Percentiles rank a stretch among this genome's conserved stretches.
Conservation (phyloP, 805 yeast genomes). For the Wickerhamiella bombiphila region DNA sequence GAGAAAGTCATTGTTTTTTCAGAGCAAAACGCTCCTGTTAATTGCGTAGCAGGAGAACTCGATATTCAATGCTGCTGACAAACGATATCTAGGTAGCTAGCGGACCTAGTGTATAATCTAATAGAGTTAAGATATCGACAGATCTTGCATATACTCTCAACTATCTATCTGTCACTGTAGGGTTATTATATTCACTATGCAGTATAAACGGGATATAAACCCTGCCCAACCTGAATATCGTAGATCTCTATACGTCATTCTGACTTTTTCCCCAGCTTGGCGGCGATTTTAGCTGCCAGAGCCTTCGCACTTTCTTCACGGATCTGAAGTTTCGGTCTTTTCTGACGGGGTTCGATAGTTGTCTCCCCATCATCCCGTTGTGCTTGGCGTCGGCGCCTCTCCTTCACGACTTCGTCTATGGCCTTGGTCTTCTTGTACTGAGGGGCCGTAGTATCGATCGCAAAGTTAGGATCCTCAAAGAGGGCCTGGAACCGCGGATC, state of each 20-base stretch:
- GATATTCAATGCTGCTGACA: too few species aligned
- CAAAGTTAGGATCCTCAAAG: conserved; percentile 75
- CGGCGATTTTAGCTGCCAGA: conserved; percentile 3
- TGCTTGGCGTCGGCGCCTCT: conserved; percentile 32
- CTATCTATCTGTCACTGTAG: too few species aligned
- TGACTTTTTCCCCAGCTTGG: conserved; percentile 8
- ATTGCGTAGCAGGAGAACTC: too few species aligned
- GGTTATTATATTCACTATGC: too few species aligned
- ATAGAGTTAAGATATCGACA: too few species aligned
- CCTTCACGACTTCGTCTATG: conserved; percentile 69
- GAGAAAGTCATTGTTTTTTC: conserved; percentile 6
- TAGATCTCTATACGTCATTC: too few species aligned
- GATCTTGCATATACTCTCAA: too few species aligned
- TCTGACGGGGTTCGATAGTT: not conserved
- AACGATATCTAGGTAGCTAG: too few species aligned
- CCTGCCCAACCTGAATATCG: too few species aligned
- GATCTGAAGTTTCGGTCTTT: conserved; percentile 1
- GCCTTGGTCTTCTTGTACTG: conserved; percentile 78
- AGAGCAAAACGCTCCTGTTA: too few species aligned
- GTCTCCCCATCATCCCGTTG: not conserved
- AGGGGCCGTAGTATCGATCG: conserved; percentile 87
- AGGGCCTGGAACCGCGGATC: conserved; percentile 80
- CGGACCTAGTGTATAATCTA: too few species aligned
- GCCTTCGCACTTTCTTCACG: conserved; percentile 2
- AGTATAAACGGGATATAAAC: too few species aligned